Evolutionary conservation across 768 basidiomycete species (phyloP).

Genomic region (Cubamyces sp.): DNA sequence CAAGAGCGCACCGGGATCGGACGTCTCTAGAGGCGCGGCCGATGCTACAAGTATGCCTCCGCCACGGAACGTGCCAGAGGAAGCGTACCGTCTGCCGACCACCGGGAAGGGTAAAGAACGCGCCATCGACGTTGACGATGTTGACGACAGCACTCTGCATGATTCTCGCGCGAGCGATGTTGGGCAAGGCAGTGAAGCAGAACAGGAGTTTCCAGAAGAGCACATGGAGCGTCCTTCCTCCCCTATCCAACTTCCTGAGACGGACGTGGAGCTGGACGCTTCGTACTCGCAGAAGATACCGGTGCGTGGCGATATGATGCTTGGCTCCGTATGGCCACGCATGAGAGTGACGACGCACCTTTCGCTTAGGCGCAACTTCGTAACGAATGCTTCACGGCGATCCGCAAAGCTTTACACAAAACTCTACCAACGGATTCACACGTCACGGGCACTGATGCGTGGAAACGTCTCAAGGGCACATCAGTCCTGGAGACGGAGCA

Average conservation of each 20-base stretch:
- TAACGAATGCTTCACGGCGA: conserved; percentile 38
- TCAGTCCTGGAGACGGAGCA: conserved; percentile 24
- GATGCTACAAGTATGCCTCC: not conserved
- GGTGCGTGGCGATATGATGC: conserved; percentile 21
- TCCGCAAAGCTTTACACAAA: conserved; percentile 46
- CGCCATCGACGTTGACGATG: not conserved
- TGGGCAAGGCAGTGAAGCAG: not conserved
- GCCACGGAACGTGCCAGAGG: not conserved
- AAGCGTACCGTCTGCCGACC: not conserved
- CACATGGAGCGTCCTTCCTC: conserved; percentile 5
- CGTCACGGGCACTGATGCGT: conserved; percentile 31
- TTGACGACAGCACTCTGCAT: not conserved
- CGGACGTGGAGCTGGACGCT: conserved; percentile 35
- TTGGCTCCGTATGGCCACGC: not conserved
- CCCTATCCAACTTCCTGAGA: conserved; percentile 21
- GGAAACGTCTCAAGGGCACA: conserved; percentile 31
- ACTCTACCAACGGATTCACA: conserved; percentile 36
- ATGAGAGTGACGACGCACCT: not conserved
- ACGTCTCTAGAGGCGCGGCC: not conserved
- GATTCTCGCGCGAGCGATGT: not conserved
- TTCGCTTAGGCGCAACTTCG: conserved; percentile 27
- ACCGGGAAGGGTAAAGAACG: conserved; percentile 7
- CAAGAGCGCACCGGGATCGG: conserved; percentile 13
- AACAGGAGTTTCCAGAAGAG: not conserved
- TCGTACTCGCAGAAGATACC: conserved; percentile 37